These are phyloP conservation scores for Plasmodium gaboni DNA, from an alignment of 169 alveolate species.

Conservation along the genomic window DNA sequence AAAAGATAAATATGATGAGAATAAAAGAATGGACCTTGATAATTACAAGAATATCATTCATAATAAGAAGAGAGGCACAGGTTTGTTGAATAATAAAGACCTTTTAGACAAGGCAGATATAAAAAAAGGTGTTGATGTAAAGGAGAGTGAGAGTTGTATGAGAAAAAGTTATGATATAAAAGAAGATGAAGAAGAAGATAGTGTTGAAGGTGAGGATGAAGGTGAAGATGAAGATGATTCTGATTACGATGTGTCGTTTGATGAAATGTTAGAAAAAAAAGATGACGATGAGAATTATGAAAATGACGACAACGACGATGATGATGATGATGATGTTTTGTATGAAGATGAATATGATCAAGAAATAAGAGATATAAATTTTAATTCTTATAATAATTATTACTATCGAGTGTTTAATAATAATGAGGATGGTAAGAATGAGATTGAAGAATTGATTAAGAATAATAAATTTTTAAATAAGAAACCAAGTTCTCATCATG, in stretches of 20 bases:
- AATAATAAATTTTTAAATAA: background rate
- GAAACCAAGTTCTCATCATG: background rate
- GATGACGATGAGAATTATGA: slow-evolving; percentile 26
- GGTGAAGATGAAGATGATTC: slow-evolving; percentile 17
- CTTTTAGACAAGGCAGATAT: slow-evolving; percentile 11
- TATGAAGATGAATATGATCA: slow-evolving; percentile 49
- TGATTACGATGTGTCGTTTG: slow-evolving; percentile 11
- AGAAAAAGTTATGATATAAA: background rate
- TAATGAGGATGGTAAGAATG: slow-evolving; percentile 14
- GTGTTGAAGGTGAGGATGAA: slow-evolving; percentile 1
- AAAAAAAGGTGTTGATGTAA: background rate
- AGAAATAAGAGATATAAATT: slow-evolving; percentile 20
- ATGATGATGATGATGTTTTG: slow-evolving; percentile 31
- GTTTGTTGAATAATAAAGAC: slow-evolving; percentile 9
- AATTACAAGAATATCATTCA: slow-evolving; percentile 52
- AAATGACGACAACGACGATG: slow-evolving; percentile 22
- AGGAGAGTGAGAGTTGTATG: background rate
- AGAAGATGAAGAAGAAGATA: background rate
- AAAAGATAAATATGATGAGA: slow-evolving; percentile 48
- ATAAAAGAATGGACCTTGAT: slow-evolving; percentile 31
- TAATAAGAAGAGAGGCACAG: slow-evolving; percentile 41
- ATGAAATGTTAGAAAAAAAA: slow-evolving; percentile 15
- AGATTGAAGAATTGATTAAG: background rate
- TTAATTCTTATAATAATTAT: slow-evolving; percentile 55
- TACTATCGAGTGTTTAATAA: slow-evolving; percentile 24